Percentiles rank a stretch among this genome's conserved stretches.
Evolutionary conservation across 2,329 filamentous ascomycete genomes (phyloP).

Genomic region (Clonostachys byssicola): DNA sequence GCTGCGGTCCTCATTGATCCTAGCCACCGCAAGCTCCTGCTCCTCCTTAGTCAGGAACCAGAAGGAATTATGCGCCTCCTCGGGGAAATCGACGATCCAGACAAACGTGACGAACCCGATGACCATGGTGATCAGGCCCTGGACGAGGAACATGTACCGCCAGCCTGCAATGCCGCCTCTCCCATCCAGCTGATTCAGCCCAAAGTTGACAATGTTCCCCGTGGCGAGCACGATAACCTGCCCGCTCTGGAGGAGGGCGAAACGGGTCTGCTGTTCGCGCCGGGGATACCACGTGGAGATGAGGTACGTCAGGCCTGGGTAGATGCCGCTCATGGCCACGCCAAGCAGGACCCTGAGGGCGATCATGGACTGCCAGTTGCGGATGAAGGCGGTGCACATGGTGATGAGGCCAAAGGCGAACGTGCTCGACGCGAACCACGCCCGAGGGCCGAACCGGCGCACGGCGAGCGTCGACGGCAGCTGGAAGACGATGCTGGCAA

Average conservation of each 20-base stretch:
- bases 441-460: conserved; percentile 10
- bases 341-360: conserved; percentile 38
- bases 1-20: conserved; percentile 11
- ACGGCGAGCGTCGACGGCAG: conserved; percentile 9
- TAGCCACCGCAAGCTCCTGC: conserved; percentile 21
- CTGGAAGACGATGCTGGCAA: conserved; percentile 12
- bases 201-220: conserved; percentile 10
- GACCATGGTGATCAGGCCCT: conserved; percentile 24
- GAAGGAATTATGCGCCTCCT: conserved; percentile 16
- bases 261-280: conserved; percentile 17
- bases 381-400: conserved; percentile 40
- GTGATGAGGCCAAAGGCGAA: conserved; percentile 13
- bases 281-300: conserved; percentile 21
- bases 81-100: conserved; percentile 37
- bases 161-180: conserved; percentile 35
- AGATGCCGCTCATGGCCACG: conserved; percentile 19
- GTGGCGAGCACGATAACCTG: conserved; percentile 14
- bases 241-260: conserved; percentile 13
- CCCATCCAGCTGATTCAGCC: conserved; percentile 29
- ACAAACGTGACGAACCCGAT: conserved; percentile 19
- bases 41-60: conserved; percentile 30
- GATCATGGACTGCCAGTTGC: conserved; percentile 31
- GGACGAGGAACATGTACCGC: conserved; percentile 41
- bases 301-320: conserved; percentile 18
- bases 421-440: conserved; percentile 11